These are phyloP conservation scores for Diaporthe destruens DNA, from an alignment of 2,329 filamentous ascomycete genomes.

Conservation along the genomic window DNA sequence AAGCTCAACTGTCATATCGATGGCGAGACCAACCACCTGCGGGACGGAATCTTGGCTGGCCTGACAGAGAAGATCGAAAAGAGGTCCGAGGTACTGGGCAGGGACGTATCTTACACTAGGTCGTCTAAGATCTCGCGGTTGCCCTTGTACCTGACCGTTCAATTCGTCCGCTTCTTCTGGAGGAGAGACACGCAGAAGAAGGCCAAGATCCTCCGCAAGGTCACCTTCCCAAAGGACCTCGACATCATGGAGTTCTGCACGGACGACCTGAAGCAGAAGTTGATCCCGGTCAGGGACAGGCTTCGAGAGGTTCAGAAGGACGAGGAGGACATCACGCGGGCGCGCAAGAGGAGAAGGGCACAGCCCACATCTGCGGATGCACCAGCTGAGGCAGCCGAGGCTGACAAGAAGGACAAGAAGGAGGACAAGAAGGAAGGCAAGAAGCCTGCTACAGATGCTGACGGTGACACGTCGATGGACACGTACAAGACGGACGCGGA, in stretches of 20 bases:
- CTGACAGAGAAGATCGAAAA: conserved; percentile 94
- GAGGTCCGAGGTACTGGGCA: conserved; percentile 79
- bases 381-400: conserved; percentile 49
- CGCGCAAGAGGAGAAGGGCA: conserved; percentile 90
- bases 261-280: conserved; percentile 83
- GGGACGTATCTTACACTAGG: conserved; percentile 89
- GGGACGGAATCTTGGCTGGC: conserved; percentile 86
- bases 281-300: conserved; percentile 95
- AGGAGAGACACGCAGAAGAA: conserved; percentile 96
- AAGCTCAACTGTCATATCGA: conserved; percentile 98
- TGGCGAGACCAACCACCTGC: conserved; percentile 85
- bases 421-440: conserved; percentile 57
- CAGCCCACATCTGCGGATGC: conserved; percentile 50
- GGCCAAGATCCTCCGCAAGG: conserved; percentile 99
- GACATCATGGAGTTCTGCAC: conserved; percentile 97
- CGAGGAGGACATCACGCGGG: conserved; percentile 90
- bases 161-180: conserved; percentile 99
- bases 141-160: conserved; percentile 95
- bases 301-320: conserved; percentile 96
- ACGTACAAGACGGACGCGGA: conserved; percentile 95
- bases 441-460: conserved; percentile 58
- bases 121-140: conserved; percentile 89
- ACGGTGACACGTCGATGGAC: conserved; percentile 81
- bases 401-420: conserved; percentile 61
- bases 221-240: conserved; percentile 93